Evolutionary conservation across 768 basidiomycete genomes (phyloP), one percentile per base, ranked within the genome.

Genomic region (Pleurotus pulmonarius): DNA sequence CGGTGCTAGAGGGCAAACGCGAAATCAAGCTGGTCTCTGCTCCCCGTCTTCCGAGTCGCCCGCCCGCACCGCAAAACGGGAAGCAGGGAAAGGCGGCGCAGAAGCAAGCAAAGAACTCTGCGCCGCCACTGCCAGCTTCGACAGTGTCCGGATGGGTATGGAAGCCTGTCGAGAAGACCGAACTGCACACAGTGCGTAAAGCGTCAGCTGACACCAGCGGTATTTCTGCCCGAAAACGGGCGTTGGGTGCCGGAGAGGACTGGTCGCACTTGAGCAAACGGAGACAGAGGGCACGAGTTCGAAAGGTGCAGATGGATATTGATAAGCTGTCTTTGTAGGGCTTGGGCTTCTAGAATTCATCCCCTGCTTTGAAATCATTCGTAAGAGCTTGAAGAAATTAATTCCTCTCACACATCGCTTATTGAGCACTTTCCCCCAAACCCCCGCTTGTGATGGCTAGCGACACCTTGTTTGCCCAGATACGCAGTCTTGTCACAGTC

Each of bases 181-280:
- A 7, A 22, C 34, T 26, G 59, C 49, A 15, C n/a, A 34, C 22
- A 49, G 29, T 15, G 18, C 18, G 5, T 18, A 3, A 11, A 12
- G 49, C 0, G n/a, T 59, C 18, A 26, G 54, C 44, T 16, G 18
- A 29, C 45, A 49, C 9, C 9, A 18, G 12, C 49, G 7, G 24
- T 56, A n/a, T 66, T 74, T 45, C 75, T 76, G 7, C 54, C 52
- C 41, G 41, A 9, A 15, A 44, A 22, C n/a, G 20, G 34, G 76
- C 77, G 47, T 74, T 82, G 9, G 82, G 78, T 4, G 70, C 75
- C 4, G 77, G 74, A 4, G 73, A 73, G 47, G 84, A 88, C 60
- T 75, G 74, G 65, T 71, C 75, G 5, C 84, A 87, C 65, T 67
- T 88, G 56, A 88, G 77, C 67, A 79, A 71, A 61, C 72, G 83